Percentiles rank a stretch among this genome's conserved stretches.
These are phyloP conservation scores for Paraconiothyrium brasiliense DNA, from an alignment of 2,329 filamentous ascomycete genomes.

Conservation along the genomic window DNA sequence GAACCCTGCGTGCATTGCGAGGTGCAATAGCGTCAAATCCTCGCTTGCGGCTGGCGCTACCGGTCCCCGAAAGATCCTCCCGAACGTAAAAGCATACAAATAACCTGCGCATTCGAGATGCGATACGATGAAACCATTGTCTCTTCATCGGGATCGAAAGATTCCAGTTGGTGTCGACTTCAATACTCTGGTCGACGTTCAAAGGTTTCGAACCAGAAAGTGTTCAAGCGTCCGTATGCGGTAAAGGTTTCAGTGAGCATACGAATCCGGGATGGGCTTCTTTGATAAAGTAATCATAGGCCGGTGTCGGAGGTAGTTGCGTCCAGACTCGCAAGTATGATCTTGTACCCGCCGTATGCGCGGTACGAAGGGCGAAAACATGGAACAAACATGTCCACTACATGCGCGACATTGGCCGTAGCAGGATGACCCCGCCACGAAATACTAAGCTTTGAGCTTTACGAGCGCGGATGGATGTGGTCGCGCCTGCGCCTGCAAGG, in stretches of 20 bases:
- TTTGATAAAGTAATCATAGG: not conserved
- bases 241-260: not conserved
- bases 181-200: not conserved
- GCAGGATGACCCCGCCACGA: not conserved
- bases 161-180: not conserved
- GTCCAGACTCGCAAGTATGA: not conserved
- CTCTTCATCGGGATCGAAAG: not conserved
- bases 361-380: not conserved
- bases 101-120: not conserved
- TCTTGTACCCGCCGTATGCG: constrained; percentile 4
- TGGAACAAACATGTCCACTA: not conserved
- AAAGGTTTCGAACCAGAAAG: not conserved
- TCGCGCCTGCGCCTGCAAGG: not conserved
- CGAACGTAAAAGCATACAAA: constrained; percentile 11
- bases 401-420: not conserved
- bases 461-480: not conserved
- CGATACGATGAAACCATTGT: not conserved
- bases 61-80: constrained; percentile 15
- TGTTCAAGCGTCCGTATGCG: not conserved
- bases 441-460: not conserved
- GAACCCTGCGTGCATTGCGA: not conserved
- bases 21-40: not conserved
- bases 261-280: not conserved
- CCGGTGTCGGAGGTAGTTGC: not conserved
- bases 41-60: constrained; percentile 12